These are phyloP conservation scores for Punctularia strigosozonata DNA, from an alignment of 768 basidiomycete genomes.

Conservation along the genomic window DNA sequence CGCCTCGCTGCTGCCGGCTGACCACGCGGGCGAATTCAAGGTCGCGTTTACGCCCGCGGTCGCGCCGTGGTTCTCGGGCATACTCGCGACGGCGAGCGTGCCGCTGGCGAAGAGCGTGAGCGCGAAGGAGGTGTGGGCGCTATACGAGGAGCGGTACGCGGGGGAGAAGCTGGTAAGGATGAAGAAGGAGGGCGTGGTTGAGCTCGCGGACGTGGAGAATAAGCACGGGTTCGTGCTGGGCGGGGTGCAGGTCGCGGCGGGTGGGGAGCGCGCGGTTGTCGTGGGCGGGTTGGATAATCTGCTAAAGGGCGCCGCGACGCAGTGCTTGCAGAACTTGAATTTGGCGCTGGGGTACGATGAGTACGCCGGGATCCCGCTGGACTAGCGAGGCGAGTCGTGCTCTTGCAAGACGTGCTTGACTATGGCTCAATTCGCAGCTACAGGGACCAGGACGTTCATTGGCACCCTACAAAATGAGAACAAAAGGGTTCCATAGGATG, in stretches of 20 bases:
- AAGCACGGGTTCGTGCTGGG: slow-evolving; percentile 88
- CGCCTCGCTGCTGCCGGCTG: slow-evolving; percentile 40
- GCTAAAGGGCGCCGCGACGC: slow-evolving; percentile 97
- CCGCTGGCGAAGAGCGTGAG: slow-evolving; percentile 58
- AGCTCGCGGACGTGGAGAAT: slow-evolving; percentile 64
- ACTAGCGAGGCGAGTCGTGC: slow-evolving; percentile 6
- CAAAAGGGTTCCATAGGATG: too few species aligned
- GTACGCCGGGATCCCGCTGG: slow-evolving; percentile 58
- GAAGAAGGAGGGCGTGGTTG: slow-evolving; percentile 56
- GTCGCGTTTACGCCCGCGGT: slow-evolving; percentile 84
- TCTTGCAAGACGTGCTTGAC: not conserved
- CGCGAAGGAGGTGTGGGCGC: slow-evolving; percentile 56
- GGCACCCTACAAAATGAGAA: not conserved
- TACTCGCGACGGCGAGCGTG: slow-evolving; percentile 76
- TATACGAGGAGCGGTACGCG: slow-evolving; percentile 72
- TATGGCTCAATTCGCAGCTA: not conserved
- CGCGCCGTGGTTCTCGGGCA: slow-evolving; percentile 94
- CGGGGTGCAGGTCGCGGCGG: slow-evolving; percentile 87
- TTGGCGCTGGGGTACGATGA: slow-evolving; percentile 83
- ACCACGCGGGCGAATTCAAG: slow-evolving; percentile 26
- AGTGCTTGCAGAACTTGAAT: slow-evolving; percentile 95
- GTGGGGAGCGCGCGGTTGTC: slow-evolving; percentile 85
- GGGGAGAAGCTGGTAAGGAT: slow-evolving; percentile 65
- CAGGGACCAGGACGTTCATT: not conserved
- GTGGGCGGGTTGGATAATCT: slow-evolving; percentile 97